Conservation (phyloP, 2,329 filamentous ascomycete species). For the Boeremia lycopersici region DNA sequence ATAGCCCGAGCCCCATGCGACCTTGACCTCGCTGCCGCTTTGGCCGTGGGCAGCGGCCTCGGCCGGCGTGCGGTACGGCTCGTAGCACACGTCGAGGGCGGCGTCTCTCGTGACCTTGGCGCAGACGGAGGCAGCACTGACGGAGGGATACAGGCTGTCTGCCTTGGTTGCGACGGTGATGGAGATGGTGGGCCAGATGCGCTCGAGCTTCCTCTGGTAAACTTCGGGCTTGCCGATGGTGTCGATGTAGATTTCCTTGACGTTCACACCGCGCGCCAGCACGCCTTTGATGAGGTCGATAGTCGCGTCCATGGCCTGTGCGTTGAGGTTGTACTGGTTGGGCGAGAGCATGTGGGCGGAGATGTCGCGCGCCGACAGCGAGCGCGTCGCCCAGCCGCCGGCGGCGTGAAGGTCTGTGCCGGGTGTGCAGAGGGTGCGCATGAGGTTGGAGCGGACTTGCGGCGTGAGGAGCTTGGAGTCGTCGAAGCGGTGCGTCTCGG, state of each 20-base stretch:
- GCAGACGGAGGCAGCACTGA: constrained; percentile 91
- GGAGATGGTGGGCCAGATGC: constrained; percentile 73
- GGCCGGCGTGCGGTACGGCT: constrained; percentile 50
- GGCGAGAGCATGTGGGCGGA: constrained; percentile 76
- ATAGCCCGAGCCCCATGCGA: constrained; percentile 89
- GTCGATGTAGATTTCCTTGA: constrained; percentile 91
- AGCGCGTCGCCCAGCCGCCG: constrained; percentile 83
- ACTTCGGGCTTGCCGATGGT: constrained; percentile 82
- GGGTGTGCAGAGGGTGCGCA: constrained; percentile 72
- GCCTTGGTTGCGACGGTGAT: constrained; percentile 72
- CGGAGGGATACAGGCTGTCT: constrained; percentile 88
- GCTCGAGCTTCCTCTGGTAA: constrained; percentile 85
- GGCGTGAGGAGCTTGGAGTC: constrained; percentile 93
- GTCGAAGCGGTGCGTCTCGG: constrained; percentile 82
- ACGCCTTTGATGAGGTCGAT: constrained; percentile 80
- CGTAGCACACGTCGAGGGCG: constrained; percentile 80
- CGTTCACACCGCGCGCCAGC: constrained; percentile 76
- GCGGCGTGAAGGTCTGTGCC: constrained; percentile 62
- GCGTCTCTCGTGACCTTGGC: constrained; percentile 96
- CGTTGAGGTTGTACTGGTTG: constrained; percentile 83
- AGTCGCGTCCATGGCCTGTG: constrained; percentile 92
- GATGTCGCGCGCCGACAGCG: constrained; percentile 85
- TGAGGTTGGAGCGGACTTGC: constrained; percentile 74
- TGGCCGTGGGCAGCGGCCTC: constrained; percentile 33
- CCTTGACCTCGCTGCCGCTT: constrained; percentile 42